phyloP scores from a whole-genome alignment of 495 filamentous ascomycete species.

The Hyphodiscus hymeniophilus region DNA sequence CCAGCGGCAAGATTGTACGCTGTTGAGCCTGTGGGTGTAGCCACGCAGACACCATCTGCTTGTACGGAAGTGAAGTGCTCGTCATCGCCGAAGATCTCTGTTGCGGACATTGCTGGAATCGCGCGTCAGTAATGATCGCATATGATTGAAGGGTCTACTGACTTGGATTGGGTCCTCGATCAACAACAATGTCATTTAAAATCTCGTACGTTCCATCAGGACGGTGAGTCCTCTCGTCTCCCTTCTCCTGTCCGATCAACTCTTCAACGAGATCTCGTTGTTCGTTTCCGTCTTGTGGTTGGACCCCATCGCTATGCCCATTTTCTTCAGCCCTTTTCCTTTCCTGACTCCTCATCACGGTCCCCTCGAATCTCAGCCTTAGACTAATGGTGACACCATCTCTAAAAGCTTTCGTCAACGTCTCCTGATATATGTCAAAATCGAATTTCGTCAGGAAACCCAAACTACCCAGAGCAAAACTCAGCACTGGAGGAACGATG shows the following conservation, averaged over 20 bases:
- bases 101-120: constrained; percentile 70
- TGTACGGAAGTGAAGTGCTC: constrained; percentile 86
- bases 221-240: constrained; percentile 70
- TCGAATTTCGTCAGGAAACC: constrained; percentile 97
- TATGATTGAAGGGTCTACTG: constrained; percentile 2
- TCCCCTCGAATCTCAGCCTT: constrained; percentile 85
- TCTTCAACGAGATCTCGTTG: constrained; percentile 77
- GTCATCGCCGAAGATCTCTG: constrained; percentile 90
- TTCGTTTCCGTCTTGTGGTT: constrained; percentile 21
- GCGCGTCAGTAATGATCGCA: constrained; percentile 15
- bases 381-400: constrained; percentile 87
- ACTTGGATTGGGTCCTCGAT: constrained; percentile 76
- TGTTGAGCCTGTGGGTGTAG: constrained; percentile 88
- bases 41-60: constrained; percentile 83
- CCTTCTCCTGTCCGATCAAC: constrained; percentile 73
- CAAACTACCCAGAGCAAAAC: constrained; percentile 83
- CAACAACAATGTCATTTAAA: constrained; percentile 86
- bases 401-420: constrained; percentile 60
- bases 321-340: constrained; percentile 17
- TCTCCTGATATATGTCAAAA: constrained; percentile 64
- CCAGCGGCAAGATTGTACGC: constrained; percentile 97
- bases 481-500: constrained; percentile 89
- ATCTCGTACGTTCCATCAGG: constrained; percentile 81
- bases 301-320: constrained; percentile 3
- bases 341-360: constrained; percentile 77